A percentile compares a stretch with the other conserved stretches of the same genome.
Conservation (phyloP, 495 filamentous ascomycete species). For the Haplographium delicatum region DNA sequence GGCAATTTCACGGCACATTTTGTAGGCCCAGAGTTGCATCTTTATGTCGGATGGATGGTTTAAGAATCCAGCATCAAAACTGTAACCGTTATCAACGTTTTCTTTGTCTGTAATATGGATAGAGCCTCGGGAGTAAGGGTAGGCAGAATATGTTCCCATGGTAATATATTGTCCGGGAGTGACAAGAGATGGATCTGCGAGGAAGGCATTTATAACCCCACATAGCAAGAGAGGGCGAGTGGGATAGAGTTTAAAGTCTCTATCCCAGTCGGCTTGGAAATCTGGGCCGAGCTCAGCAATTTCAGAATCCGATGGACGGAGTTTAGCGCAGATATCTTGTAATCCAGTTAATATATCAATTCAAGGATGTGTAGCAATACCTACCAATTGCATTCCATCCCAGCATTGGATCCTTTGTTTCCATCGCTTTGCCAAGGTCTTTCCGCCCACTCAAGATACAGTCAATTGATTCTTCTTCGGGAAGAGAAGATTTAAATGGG, state of each 20-base stretch:
- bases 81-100: slow-evolving; percentile 32
- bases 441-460: slow-evolving; percentile 27
- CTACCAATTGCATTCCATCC: slow-evolving; percentile 36
- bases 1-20: slow-evolving; percentile 49
- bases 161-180: slow-evolving; percentile 38
- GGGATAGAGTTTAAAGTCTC: slow-evolving; percentile 36
- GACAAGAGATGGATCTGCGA: slow-evolving; percentile 36
- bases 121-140: slow-evolving; percentile 52
- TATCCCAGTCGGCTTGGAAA: slow-evolving; percentile 38
- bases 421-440: slow-evolving; percentile 24
- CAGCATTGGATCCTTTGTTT: slow-evolving; percentile 27
- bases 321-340: slow-evolving; percentile 39
- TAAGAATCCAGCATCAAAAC: slow-evolving; percentile 40
- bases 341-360: slow-evolving; percentile 11
- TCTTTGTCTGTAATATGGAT: slow-evolving; percentile 47
- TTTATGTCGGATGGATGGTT: slow-evolving; percentile 37
- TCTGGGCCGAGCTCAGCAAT: slow-evolving; percentile 34
- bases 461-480: slow-evolving; percentile 24
- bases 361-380: neutral
- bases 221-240: slow-evolving; percentile 35
- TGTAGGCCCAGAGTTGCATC: slow-evolving; percentile 38
- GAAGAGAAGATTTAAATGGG: slow-evolving; percentile 24
- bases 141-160: slow-evolving; percentile 35
- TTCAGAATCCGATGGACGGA: slow-evolving; percentile 38
- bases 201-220: slow-evolving; percentile 31